Evolutionary conservation across 208 protist species (phyloP).

Genomic region (Endotrypanum monterogeii): DNA sequence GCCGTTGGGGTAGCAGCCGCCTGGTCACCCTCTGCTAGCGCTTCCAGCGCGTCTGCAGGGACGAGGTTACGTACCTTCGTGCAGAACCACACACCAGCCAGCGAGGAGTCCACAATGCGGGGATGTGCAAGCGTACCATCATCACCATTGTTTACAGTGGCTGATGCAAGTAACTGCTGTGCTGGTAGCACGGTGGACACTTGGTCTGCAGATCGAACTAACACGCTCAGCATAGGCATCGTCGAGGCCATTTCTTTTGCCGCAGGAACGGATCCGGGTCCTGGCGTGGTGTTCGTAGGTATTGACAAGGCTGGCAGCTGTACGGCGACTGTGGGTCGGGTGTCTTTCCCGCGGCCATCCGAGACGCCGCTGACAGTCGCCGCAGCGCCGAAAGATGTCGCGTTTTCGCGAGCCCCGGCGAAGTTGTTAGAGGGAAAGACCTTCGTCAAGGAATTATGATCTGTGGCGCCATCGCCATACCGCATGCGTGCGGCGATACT

Average conservation of each 20-base stretch:
- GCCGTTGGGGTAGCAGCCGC: neutral
- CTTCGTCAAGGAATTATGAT: neutral
- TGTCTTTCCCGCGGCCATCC: neutral
- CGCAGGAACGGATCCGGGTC: neutral
- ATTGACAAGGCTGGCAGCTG: neutral
- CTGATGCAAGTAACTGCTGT: neutral
- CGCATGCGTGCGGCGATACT: conserved; percentile 11
- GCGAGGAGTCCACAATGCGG: conserved; percentile 5
- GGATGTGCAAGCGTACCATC: too few relatives aligned
- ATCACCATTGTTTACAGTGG: neutral
- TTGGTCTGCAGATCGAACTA: conserved; percentile 27
- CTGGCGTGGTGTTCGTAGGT: neutral
- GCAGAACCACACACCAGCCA: conserved; percentile 27
- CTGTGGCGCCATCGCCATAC: neutral
- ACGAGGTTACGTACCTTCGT: conserved; percentile 23
- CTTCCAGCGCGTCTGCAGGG: conserved; percentile 18
- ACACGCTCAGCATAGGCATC: conserved; percentile 23
- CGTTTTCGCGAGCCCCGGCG: neutral
- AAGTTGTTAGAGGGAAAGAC: neutral
- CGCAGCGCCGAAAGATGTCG: neutral
- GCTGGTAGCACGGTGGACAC: conserved; percentile 22
- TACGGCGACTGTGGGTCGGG: neutral
- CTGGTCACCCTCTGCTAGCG: neutral
- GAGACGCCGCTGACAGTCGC: neutral
- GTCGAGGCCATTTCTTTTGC: neutral